phyloP scores from a whole-genome alignment of 305 asterid species.

The Solanum hybrid region DNA sequence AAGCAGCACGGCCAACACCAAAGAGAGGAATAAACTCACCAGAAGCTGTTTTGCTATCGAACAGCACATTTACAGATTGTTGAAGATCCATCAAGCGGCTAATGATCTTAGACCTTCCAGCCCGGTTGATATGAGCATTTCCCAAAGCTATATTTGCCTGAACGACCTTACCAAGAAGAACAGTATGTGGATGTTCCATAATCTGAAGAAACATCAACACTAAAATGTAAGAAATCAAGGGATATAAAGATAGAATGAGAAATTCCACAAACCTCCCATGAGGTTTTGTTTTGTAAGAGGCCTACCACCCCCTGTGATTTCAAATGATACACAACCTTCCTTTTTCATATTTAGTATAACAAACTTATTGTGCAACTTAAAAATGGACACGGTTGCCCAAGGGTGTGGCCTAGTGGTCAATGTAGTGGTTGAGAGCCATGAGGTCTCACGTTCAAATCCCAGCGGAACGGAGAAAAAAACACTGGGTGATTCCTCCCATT shows the following conservation, averaged over 20 bases:
- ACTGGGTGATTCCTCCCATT: background rate
- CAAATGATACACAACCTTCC: background rate
- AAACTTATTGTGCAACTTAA: background rate
- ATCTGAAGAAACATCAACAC: slow-evolving; percentile 34
- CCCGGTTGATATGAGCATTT: slow-evolving; percentile 47
- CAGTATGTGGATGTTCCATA: slow-evolving; percentile 87
- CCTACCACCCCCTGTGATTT: background rate
- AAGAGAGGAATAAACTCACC: slow-evolving; percentile 36
- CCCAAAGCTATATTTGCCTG: slow-evolving; percentile 71
- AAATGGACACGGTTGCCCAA: background rate
- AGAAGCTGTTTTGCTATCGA: slow-evolving; percentile 68
- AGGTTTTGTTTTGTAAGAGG: background rate
- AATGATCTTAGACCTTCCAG: slow-evolving; percentile 49
- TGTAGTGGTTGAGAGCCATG: background rate
- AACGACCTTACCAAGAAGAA: slow-evolving; percentile 68
- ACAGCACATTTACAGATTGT: slow-evolving; percentile 66
- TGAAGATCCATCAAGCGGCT: slow-evolving; percentile 87
- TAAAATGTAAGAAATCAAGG: background rate
- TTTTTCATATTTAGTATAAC: background rate
- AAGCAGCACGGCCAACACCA: slow-evolving; percentile 12
- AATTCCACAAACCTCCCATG: background rate
- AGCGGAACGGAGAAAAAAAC: background rate
- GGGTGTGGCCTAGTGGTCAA: background rate
- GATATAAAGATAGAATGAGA: background rate
- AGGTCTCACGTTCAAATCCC: background rate